These are phyloP conservation scores for Inosperma sp. DNA, from an alignment of 768 basidiomycete species.

Conservation along the genomic window DNA sequence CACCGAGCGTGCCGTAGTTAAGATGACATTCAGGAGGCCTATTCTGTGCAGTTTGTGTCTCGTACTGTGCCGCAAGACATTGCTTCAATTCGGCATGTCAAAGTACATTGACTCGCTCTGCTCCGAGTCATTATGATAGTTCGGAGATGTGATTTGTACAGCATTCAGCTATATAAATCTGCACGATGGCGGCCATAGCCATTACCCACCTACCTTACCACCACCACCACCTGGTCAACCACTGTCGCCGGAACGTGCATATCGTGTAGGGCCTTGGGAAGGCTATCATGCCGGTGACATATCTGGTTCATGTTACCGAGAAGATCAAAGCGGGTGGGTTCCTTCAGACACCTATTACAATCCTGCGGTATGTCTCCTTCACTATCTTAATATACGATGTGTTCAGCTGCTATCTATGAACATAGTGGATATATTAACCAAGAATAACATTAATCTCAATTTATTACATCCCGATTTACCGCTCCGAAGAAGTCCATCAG, in stretches of 20 bases:
- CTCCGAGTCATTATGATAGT: no score
- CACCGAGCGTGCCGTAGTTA: no score
- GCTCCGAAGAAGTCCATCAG: no score
- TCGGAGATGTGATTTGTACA: no score
- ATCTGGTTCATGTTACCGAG: slow-evolving; percentile 50
- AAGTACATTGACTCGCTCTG: no score
- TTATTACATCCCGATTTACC: no score
- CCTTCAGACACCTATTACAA: slow-evolving; percentile 53
- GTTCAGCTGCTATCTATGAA: neutral
- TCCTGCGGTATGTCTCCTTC: slow-evolving; percentile 39
- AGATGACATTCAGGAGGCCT: no score
- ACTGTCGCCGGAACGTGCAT: slow-evolving; percentile 24
- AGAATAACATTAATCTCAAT: no score
- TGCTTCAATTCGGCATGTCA: no score
- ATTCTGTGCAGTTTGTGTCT: no score
- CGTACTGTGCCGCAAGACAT: no score
- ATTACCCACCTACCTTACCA: slow-evolving; percentile 40
- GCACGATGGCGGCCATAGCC: slow-evolving; percentile 47
- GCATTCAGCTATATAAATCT: no score
- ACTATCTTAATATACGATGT: neutral
- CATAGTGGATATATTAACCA: slow-evolving; percentile 58
- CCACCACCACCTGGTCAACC: slow-evolving; percentile 38
- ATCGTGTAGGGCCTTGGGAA: slow-evolving; percentile 54
- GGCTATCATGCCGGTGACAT: slow-evolving; percentile 49
- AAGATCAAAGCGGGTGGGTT: slow-evolving; percentile 52